Conservation (phyloP, 2,329 filamentous ascomycete species). For the Westerdykella sp. region DNA sequence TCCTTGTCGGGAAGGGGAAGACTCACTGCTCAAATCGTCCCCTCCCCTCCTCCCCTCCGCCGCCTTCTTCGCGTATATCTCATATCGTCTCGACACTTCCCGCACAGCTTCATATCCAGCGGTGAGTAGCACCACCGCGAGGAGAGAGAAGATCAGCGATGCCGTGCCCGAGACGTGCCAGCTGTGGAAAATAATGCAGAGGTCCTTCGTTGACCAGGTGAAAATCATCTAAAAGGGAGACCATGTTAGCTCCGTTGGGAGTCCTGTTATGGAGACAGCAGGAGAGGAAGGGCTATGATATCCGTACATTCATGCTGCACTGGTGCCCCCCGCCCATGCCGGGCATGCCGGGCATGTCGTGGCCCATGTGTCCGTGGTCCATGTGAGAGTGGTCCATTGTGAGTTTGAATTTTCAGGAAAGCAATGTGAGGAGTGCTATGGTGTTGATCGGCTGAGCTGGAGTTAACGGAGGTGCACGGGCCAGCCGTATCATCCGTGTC, state of each 20-base stretch:
- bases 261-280: not conserved
- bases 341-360: constrained; percentile 50
- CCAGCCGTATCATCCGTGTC: not conserved
- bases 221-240: constrained; percentile 75
- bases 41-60: constrained; percentile 21
- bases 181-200: constrained; percentile 90
- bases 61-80: constrained; percentile 41
- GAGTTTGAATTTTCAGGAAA: not conserved
- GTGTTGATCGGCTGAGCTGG: not conserved
- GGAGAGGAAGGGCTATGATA: constrained; percentile 1
- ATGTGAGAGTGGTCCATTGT: constrained; percentile 26
- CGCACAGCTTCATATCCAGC: constrained; percentile 92
- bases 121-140: constrained; percentile 73
- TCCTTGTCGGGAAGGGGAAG: constrained; percentile 3
- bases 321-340: constrained; percentile 44
- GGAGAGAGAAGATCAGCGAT: constrained; percentile 73
- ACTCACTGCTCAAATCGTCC: constrained; percentile 32
- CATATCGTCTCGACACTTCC: constrained; percentile 69
- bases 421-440: constrained; percentile 1
- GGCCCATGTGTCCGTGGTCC: constrained; percentile 46
- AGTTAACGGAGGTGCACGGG: not conserved
- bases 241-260: constrained; percentile 1
- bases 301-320: constrained; percentile 86
- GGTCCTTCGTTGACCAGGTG: constrained; percentile 87
- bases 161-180: constrained; percentile 76